Evolutionary conservation across 2,329 filamentous ascomycete genomes (phyloP), one percentile per base, ranked within the genome.

Genomic region (Colletotrichum chrysophilum): DNA sequence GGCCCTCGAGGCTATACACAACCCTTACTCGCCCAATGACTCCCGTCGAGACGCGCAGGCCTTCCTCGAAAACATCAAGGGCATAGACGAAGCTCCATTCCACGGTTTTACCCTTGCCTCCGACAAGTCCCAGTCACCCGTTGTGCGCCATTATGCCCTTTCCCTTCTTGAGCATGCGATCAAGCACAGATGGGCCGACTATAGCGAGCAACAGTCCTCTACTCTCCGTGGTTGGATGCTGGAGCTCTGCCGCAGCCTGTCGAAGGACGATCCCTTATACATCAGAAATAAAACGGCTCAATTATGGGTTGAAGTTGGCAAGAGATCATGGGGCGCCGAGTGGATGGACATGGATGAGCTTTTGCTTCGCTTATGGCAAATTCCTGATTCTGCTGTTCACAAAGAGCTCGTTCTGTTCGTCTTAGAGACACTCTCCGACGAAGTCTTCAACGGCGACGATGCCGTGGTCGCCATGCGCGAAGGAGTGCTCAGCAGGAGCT

Each of bases 271-370:
- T 82, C 95, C 95, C 4, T 84, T 90, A 36, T 99, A 96, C 83
- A 88, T 98, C 78, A 91, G 96, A 79, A 98, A 98, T 88, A 99
- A 99, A 87, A 93, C 97, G 38, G 95, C 95, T 32, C 94, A 98
- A 85, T 87, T 99, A 77, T 99, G 97, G 97, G 95, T 96, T 9
- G 97, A 98, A 84, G 89, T 98, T 69, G 96, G 96, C 55, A 98
- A 98, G 87, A 91, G 96, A 80, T 94, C 92, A 82, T 99, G 97
- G 97, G 95, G 91, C n/a, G 89, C 92, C 36, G 94, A 97, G 77
- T 99, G 97, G 97, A 93, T 94, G 88, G 93, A 97, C 82, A 98
- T 99, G 96, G 97, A 99, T 83, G 87, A 92, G 77, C 89, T 94
- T 81, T 89, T 99, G 71, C 91, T 96, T 60, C 91, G 92, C 80